These are phyloP conservation scores for Cercospora beticola DNA, from an alignment of 2,329 filamentous ascomycete species.

Conservation along the genomic window DNA sequence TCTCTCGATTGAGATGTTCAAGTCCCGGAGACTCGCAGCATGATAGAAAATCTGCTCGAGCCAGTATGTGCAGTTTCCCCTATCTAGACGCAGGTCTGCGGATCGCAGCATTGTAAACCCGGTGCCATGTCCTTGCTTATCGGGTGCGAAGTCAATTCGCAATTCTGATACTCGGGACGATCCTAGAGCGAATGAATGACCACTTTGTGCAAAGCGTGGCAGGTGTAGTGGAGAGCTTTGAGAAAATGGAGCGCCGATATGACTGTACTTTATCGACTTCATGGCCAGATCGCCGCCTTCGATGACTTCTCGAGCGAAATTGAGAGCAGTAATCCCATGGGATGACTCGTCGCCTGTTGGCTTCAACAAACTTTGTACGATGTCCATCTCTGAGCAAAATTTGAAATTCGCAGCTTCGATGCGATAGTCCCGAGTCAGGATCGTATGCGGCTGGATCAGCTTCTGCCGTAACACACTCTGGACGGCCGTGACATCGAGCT, in stretches of 20 bases:
- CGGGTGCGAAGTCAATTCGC: background rate
- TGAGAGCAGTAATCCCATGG: background rate
- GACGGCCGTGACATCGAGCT: background rate
- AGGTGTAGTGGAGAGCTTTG: background rate
- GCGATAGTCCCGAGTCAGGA: background rate
- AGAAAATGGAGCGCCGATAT: background rate
- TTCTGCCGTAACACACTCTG: background rate
- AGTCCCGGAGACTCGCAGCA: background rate
- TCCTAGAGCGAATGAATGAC: background rate
- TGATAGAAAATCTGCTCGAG: background rate
- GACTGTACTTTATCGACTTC: background rate
- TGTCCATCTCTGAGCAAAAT: background rate
- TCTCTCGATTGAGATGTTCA: background rate
- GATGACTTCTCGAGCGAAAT: background rate
- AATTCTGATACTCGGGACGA: background rate
- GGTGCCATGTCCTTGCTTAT: background rate
- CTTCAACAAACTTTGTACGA: background rate
- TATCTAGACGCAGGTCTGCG: background rate
- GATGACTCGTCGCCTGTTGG: background rate
- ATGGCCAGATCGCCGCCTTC: background rate
- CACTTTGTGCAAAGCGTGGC: background rate
- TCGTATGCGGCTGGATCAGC: background rate
- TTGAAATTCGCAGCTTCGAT: background rate
- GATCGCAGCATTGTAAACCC: background rate
- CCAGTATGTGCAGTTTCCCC: background rate